Conservation (phyloP, 768 basidiomycete species). For the Candolleomyces eurysporus region DNA sequence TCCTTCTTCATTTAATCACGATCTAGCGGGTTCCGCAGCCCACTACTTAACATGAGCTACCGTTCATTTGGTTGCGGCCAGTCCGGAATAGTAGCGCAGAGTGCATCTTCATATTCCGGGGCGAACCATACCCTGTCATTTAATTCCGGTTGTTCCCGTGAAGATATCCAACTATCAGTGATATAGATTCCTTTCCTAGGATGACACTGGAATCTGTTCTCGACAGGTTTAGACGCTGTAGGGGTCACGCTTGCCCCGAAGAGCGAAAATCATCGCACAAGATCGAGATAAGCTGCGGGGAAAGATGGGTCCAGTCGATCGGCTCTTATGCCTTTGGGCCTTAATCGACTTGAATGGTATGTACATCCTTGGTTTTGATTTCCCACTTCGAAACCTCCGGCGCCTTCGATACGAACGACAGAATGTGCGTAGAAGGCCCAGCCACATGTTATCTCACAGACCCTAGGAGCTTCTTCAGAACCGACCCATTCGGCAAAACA, state of each 20-base stretch:
- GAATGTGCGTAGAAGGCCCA: background rate
- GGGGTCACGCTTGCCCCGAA: slow-evolving; percentile 14
- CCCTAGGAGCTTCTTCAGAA: background rate
- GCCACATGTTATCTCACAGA: background rate
- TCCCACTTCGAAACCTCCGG: slow-evolving; percentile 2
- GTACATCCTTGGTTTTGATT: background rate
- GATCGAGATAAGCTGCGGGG: slow-evolving; percentile 7
- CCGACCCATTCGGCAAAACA: slow-evolving; percentile 10
- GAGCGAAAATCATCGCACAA: slow-evolving; percentile 21
- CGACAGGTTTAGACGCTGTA: slow-evolving; percentile 4
- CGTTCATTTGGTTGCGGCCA: slow-evolving; percentile 1
- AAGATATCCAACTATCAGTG: background rate
- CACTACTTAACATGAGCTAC: background rate
- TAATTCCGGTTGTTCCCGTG: slow-evolving; percentile 5
- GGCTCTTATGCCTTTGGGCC: slow-evolving; percentile 1
- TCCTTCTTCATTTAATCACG: slow-evolving; percentile 3
- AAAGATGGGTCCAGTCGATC: slow-evolving; percentile 4
- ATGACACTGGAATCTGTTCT: background rate
- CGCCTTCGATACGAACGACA: slow-evolving; percentile 1
- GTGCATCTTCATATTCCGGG: slow-evolving; percentile 1
- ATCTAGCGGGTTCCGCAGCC: background rate
- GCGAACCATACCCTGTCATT: background rate
- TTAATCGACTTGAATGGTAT: slow-evolving; percentile 2
- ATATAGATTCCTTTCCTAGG: background rate
- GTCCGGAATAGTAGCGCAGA: slow-evolving; percentile 3